These are phyloP conservation scores for sunflower (Helianthus annuus) DNA, from an alignment of 129 eudicot species.

Conservation along the genomic window HanXRQr2.0-SUNRISE NC_035445.2:163704245-163704744, in stretches of 20 bases:
- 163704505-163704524: slow-evolving; percentile 10
- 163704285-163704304: no score
- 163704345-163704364: no score
- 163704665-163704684: slow-evolving; percentile 6
- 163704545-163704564: background rate
- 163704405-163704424: no score
- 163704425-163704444: background rate
- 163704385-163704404: no score
- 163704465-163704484: background rate
- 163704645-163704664: slow-evolving; percentile 25
- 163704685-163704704: slow-evolving; percentile 19
- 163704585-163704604: slow-evolving; percentile 15
- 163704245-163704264: no score
- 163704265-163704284: no score
- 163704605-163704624: background rate
- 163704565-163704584: slow-evolving; percentile 19
- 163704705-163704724: slow-evolving; percentile 23
- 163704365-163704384: no score
- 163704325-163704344: no score
- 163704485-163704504: slow-evolving; percentile 9
- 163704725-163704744: background rate
- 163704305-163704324: no score
- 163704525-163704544: background rate
- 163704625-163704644: background rate
- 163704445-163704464: background rate